Conservation (phyloP, 345 rosid genomes). For the Barbarea vulgaris region DNA sequence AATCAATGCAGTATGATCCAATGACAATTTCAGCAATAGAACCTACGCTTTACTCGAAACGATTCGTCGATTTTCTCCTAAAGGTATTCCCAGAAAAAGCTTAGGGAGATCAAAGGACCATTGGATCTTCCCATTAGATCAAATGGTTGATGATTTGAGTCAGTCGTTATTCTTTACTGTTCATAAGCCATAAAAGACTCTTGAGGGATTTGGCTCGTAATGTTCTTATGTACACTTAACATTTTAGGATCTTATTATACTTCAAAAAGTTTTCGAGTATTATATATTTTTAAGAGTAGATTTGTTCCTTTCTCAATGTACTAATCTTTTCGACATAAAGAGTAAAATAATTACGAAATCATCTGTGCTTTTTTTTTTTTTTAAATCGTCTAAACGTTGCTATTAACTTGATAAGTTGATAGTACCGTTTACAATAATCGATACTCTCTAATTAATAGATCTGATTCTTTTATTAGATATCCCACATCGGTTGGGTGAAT, state of each 20-base stretch:
- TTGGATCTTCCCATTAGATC: background rate
- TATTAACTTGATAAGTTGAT: too few relatives aligned
- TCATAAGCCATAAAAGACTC: conserved; percentile 28
- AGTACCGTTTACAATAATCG: too few relatives aligned
- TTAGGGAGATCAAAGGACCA: conserved; percentile 23
- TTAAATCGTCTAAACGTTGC: too few relatives aligned
- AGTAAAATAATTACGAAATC: too few relatives aligned
- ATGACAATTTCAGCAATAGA: conserved; percentile 69
- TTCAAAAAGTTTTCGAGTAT: conserved; percentile 13
- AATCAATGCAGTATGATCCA: conserved; percentile 68
- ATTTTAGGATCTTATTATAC: conserved; percentile 39
- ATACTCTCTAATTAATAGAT: too few relatives aligned
- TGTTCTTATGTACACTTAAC: conserved; percentile 31
- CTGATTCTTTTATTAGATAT: too few relatives aligned
- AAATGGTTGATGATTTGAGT: conserved; percentile 26
- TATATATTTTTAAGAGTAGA: conserved; percentile 16
- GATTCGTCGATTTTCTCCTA: conserved; percentile 73
- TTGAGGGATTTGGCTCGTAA: conserved; percentile 26
- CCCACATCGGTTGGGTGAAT: too few relatives aligned
- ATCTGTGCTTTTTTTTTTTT: too few relatives aligned
- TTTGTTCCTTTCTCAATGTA: conserved; percentile 10
- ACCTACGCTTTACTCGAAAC: conserved; percentile 68
- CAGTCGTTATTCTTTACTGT: conserved; percentile 26
- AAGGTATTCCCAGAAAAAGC: conserved; percentile 64
- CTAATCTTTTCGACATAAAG: background rate